Percentiles rank a stretch among this genome's conserved stretches.
Conservation (phyloP, 345 rosid species). For the Aquilaria malaccensis region DNA sequence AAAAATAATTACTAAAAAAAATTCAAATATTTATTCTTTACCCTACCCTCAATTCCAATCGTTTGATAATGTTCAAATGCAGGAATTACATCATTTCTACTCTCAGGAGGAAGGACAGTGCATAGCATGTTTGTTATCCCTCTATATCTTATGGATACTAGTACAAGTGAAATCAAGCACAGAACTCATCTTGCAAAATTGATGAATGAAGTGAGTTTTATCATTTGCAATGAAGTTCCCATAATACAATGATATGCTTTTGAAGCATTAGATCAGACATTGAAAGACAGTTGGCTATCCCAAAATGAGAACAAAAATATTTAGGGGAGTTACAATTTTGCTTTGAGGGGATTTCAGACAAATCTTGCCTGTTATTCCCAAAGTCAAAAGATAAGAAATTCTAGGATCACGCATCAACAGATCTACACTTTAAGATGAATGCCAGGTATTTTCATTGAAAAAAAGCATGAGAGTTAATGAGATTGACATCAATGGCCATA, state of each 20-base stretch:
- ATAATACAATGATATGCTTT: slow-evolving; percentile 6
- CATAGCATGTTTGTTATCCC: slow-evolving; percentile 10
- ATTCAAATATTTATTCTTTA: too few species aligned
- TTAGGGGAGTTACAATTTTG: not conserved
- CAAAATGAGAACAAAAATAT: not conserved
- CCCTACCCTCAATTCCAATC: too few species aligned
- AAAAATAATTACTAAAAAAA: too few species aligned
- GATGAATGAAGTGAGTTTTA: not conserved
- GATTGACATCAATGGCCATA: too few species aligned
- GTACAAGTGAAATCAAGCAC: slow-evolving; percentile 5
- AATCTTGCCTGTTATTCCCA: not conserved
- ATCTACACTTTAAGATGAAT: too few species aligned
- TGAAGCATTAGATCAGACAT: not conserved
- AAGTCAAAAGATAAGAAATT: not conserved
- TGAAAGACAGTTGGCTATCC: not conserved
- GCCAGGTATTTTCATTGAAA: too few species aligned
- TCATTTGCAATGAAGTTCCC: slow-evolving; percentile 11
- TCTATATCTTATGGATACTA: not conserved
- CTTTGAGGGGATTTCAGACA: not conserved
- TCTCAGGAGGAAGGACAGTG: not conserved
- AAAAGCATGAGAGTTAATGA: too few species aligned
- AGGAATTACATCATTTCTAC: not conserved
- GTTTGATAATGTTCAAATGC: too few species aligned
- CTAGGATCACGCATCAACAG: too few species aligned
- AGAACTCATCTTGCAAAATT: not conserved